Base-by-base conservation (phyloP, 2,329 filamentous ascomycete genomes). In the Colletotrichum phormii region DNA sequence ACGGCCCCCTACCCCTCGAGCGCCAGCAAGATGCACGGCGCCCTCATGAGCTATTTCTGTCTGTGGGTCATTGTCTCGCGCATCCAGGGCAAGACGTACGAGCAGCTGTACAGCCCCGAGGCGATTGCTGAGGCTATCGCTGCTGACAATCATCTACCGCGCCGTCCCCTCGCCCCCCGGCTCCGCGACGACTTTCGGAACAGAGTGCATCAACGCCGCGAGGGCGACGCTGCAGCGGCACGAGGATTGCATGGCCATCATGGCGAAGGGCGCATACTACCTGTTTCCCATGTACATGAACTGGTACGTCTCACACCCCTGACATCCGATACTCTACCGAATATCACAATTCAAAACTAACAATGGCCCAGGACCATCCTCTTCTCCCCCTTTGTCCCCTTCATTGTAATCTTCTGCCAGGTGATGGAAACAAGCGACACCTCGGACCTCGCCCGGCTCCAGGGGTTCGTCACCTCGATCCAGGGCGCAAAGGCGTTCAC, bases 71-170 rank as follows among this genome's bases (percentile, higher is more conserved):
- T 82, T 58, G 82, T 88, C 13, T 86, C 87, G n/a, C 83, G 83
- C n/a, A 85, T 89, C 9, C 87, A 90, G 65, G 87, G 88, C 3
- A 84, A 86, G 5, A 86, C 90, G 31, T 91, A 90, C 71, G 85
- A 90, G 76, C 81, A 85, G 4, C 78, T 91, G 2, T 91, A 91
- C 75, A 83, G 82, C 33, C 82, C 83, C 1, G 83, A 81, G 5
- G 82, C 84, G 0, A 79, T 84, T 18, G 77, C 79, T 82, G 12
- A 81, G 84, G n/a, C 78, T 84, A 6, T 82, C 83, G 0, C 79
- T 81, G 1, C 76, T 87, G 37, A 82, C 84, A 1, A 77, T 87
- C 6, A 81, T 85, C 7, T 85, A 87, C 71, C 82, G 86, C 9
- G 84, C 84, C 3, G 79, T 81, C 72, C 85, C 80, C 42, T 74